A percentile compares a stretch with the other conserved stretches of the same genome.
These are phyloP conservation scores for Gentiana macrophylla DNA, from an alignment of 257 asterid species.

Conservation along the genomic window DNA sequence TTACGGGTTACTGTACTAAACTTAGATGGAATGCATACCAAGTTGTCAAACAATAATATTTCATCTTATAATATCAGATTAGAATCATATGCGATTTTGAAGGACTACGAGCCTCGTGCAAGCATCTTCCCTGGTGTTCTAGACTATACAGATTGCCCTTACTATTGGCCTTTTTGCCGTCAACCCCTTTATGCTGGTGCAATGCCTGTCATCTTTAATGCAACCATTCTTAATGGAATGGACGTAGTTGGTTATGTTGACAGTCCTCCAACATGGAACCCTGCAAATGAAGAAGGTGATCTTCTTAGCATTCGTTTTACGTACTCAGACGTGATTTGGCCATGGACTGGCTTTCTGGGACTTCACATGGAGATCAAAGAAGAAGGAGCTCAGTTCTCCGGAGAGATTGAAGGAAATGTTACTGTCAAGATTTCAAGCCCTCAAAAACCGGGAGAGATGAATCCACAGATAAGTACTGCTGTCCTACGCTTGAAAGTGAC, in stretches of 20 bases:
- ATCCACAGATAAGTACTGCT: slow-evolving; percentile 58
- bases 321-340: slow-evolving; percentile 92
- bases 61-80: slow-evolving; percentile 41
- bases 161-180: slow-evolving; percentile 98
- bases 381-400: slow-evolving; percentile 81
- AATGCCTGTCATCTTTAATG: slow-evolving; percentile 91
- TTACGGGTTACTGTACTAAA: neutral
- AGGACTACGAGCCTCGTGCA: slow-evolving; percentile 88
- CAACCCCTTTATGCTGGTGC: slow-evolving; percentile 97
- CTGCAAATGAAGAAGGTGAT: slow-evolving; percentile 75
- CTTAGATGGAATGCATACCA: neutral
- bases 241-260: slow-evolving; percentile 78
- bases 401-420: slow-evolving; percentile 86
- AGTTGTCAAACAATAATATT: slow-evolving; percentile 13
- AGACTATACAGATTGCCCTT: slow-evolving; percentile 89
- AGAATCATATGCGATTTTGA: slow-evolving; percentile 77
- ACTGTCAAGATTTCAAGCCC: slow-evolving; percentile 74
- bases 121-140: slow-evolving; percentile 94
- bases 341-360: slow-evolving; percentile 96
- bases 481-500: slow-evolving; percentile 63
- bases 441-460: slow-evolving; percentile 54
- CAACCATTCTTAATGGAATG: slow-evolving; percentile 96
- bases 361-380: slow-evolving; percentile 96
- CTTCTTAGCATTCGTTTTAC: slow-evolving; percentile 82
- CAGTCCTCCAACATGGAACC: slow-evolving; percentile 86